Evolutionary conservation across 257 asterid species (phyloP).

Genomic region (Verbena officinalis): DNA sequence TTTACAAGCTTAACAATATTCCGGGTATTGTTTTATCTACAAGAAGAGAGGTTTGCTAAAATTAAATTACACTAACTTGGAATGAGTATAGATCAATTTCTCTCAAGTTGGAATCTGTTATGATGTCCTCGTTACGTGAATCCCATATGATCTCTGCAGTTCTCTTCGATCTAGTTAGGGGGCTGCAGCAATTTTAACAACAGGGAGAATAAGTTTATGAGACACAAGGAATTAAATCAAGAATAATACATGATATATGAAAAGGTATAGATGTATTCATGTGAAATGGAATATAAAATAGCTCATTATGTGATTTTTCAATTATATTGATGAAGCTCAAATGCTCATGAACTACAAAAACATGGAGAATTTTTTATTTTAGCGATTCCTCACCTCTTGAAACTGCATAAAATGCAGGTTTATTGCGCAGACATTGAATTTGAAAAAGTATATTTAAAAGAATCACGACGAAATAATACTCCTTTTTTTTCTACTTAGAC

Average conservation of each 20-base stretch:
- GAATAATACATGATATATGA: slow-evolving; percentile 1
- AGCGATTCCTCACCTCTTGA: not conserved
- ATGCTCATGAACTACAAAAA: not conserved
- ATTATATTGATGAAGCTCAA: not conserved
- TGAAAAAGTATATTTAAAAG: not conserved
- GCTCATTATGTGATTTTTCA: not conserved
- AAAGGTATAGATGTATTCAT: slow-evolving; percentile 4
- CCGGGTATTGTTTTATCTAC: not conserved
- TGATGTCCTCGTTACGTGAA: slow-evolving; percentile 67
- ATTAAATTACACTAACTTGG: slow-evolving; percentile 58
- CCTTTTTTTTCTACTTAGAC: not conserved
- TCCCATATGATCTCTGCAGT: slow-evolving; percentile 97
- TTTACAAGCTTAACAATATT: slow-evolving; percentile 19
- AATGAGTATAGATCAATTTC: slow-evolving; percentile 95
- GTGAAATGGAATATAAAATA: not conserved
- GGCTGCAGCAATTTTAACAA: slow-evolving; percentile 53
- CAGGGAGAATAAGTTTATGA: slow-evolving; percentile 27
- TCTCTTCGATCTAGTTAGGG: slow-evolving; percentile 83
- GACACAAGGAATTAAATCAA: slow-evolving; percentile 12
- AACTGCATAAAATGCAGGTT: not conserved
- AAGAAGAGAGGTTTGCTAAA: not conserved
- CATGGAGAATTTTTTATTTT: not conserved
- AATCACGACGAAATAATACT: not conserved
- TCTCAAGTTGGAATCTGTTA: slow-evolving; percentile 76
- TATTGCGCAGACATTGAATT: not conserved